Base-by-base conservation (phyloP, 2,329 filamentous ascomycete genomes). In the Phialophora expanda region DNA sequence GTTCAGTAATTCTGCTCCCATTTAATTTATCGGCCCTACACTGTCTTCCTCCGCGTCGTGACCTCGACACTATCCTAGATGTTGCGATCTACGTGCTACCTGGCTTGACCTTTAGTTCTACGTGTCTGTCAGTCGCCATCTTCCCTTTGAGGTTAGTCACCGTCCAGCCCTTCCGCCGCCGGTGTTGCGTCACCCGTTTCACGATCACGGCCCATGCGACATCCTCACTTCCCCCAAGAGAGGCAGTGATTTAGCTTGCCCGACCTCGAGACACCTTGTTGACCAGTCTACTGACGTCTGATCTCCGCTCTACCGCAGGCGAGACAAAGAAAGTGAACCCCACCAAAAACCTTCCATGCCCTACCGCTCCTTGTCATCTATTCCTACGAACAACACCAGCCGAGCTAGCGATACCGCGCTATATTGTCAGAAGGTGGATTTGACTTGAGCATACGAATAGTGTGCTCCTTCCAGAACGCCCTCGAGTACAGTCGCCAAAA, bases 401-500 rank as follows among this genome's bases (percentile, higher is more conserved):
- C 62, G 22, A 28, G n/a, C n/a, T 24, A 54, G 17, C 66, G 30
- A 64, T 17, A 68, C 17, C 41, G 54, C 58, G 24, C 34, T 32
- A n/a, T 56, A 58, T 38, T 41, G 38, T 50, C 28, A 50, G 28
- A 38, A 48, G 26, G 58, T 54, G 30, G 59, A 65, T 48, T 63
- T 61, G 24, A 61, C 50, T 41, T 69, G 67, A 69, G 67, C 67
- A 69, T 66, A 67, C 63, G 62, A 61, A 62, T 48, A 46, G 63
- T 69, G 63, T 69, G 67, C 66, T 68, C 66, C 66, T 68, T 61
- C 50, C 62, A 57, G 59, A 54, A 51, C 54, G 59, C 65, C 51
- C 61, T 50, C 44, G n/a, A 61, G 9, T n/a, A 56, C 66, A 71
- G 61, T 69, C 70, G 72, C 70, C 68, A 72, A 73, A 71, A 73